Evolutionary conservation across 176 grass and related monocot genomes (phyloP).

Genomic region (Eragrostis nindensis): DNA sequence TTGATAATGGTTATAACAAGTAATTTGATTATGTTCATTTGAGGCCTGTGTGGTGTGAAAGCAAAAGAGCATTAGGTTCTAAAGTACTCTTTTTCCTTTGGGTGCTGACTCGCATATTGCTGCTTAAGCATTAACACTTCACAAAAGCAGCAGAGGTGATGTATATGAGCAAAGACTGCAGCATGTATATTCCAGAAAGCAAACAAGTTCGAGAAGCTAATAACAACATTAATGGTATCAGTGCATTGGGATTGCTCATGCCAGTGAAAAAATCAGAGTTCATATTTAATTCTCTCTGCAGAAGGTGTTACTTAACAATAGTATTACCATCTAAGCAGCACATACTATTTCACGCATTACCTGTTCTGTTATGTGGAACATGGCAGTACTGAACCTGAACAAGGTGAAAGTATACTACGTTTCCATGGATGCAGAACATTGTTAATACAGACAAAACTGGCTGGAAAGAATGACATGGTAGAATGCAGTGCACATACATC

Average conservation of each 20-base stretch:
- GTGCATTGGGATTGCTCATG: not conserved
- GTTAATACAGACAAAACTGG: not conserved
- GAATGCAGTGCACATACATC: not conserved
- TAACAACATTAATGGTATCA: constrained; percentile 18
- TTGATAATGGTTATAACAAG: constrained; percentile 16
- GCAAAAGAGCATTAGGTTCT: constrained; percentile 3
- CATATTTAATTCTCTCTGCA: not conserved
- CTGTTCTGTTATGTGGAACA: not conserved
- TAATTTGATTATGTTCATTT: constrained; percentile 1
- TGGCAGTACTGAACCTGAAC: not conserved
- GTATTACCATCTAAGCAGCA: not conserved
- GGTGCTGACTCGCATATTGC: not conserved
- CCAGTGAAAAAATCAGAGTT: no score
- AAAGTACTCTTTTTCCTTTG: not conserved
- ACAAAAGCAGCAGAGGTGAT: constrained; percentile 3
- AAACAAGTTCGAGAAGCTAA: constrained; percentile 22
- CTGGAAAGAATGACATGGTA: constrained; percentile 19
- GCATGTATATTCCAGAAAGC: not conserved
- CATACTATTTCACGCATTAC: not conserved
- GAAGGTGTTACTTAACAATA: constrained; percentile 7
- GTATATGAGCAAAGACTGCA: not conserved
- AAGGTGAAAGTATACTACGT: not conserved
- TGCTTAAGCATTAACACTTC: constrained; percentile 10
- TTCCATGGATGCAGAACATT: not conserved
- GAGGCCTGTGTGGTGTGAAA: not conserved